Evolutionary conservation across 2,329 filamentous ascomycete genomes (phyloP).

Genomic region (Gliomastix tumulicola): DNA sequence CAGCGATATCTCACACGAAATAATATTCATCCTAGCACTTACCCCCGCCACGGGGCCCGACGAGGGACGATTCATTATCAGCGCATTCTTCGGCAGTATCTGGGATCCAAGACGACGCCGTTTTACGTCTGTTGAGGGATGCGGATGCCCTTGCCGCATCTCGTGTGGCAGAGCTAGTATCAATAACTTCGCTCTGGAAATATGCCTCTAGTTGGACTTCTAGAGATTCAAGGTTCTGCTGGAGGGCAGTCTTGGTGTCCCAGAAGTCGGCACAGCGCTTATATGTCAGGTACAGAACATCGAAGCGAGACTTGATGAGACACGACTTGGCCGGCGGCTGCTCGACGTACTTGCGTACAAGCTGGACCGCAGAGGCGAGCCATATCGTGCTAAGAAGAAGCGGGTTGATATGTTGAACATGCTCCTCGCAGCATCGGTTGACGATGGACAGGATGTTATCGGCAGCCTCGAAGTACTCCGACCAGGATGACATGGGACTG

Average conservation of each 20-base stretch:
- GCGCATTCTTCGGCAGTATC: too few species aligned
- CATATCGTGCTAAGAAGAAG: constrained; percentile 22
- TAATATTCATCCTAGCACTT: too few species aligned
- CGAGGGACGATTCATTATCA: too few species aligned
- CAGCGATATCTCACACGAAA: too few species aligned
- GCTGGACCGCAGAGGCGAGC: constrained; percentile 20
- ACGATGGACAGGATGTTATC: constrained; percentile 18
- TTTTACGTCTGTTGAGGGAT: too few species aligned
- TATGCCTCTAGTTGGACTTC: constrained; percentile 12
- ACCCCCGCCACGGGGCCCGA: too few species aligned
- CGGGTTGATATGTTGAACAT: constrained; percentile 20
- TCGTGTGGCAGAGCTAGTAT: too few species aligned
- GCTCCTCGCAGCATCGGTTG: constrained; percentile 14
- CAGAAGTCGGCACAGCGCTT: constrained; percentile 16
- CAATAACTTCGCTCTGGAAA: too few species aligned
- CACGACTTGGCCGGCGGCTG: background rate
- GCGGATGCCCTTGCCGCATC: too few species aligned
- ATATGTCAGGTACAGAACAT: constrained; percentile 13
- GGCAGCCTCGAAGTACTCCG: constrained; percentile 19
- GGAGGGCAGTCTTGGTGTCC: constrained; percentile 14
- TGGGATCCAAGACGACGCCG: too few species aligned
- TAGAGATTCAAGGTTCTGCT: constrained; percentile 15
- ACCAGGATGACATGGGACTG: background rate
- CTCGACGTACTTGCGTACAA: constrained; percentile 8
- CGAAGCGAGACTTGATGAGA: constrained; percentile 7